Evolutionary conservation across 2,329 filamentous ascomycete genomes (phyloP), one percentile per base, ranked within the genome.

Genomic region (Parastagonospora nodorum): DNA sequence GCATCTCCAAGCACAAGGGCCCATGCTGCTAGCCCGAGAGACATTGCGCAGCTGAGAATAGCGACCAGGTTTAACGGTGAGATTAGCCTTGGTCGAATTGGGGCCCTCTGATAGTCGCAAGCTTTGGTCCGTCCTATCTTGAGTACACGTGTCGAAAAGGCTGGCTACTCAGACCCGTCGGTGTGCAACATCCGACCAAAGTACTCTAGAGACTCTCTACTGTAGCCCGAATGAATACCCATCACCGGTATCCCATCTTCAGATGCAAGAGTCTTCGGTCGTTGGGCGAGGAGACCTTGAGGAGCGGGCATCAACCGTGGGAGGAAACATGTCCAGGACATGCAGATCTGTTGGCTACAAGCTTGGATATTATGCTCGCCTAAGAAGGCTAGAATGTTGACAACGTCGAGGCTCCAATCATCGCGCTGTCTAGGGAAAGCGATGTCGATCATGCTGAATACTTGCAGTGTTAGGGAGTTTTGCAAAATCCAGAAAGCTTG

Each of bases 341-440:
- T 30, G 42, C 42, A 45, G 42, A 45, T 37, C 33, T 45, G 42
- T 19, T 45, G 42, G 42, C 42, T 45, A 16, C 19, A 28, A 10
- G 42, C 42, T 8, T 5, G 1, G 14, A 45, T 45, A 32, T 45
- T 45, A 15, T 45, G 42, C 10, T 38, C 42, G 32, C 42, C 42
- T 8, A 45, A n/a, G 14, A 45, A 45, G 19, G 42, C 42, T n/a
- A 45, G 14, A n/a, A 45, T 45, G 8, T 45, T 45, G 9, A 45
- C 32, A 6, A 45, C 42, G 12, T 45, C 42, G 10, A 38, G 36
- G 19, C 14, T 38, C 36, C 36, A 38, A 12, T 38, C 36, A 12
- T 38, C 36, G 36, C 14, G 36, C 14, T 19, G 15, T 19, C 2
- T 19, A 11, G 36, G 15, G 11, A 38, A 46, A 24, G 19, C 5